Conservation (phyloP, 495 filamentous ascomycete species). For the Penicillium desertorum region DNA sequence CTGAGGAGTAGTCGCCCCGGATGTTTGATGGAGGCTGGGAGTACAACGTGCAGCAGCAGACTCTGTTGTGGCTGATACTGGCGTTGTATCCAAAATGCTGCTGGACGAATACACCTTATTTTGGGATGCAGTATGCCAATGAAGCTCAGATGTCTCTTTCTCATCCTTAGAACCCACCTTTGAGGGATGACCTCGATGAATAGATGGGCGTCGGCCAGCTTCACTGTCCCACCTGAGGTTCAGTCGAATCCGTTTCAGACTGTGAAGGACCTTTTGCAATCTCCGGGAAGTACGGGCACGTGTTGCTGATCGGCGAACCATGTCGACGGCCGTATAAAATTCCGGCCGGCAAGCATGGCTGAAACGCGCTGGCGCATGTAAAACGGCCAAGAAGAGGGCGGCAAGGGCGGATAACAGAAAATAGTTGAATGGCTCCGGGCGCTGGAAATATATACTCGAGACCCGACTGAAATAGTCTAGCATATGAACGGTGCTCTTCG, state of each 20-base stretch:
- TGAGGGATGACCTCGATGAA: background rate
- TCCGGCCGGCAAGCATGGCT: conserved; percentile 66
- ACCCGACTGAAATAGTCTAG: conserved; percentile 70
- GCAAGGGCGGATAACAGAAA: conserved; percentile 78
- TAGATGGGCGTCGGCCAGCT: background rate
- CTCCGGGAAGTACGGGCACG: conserved; percentile 38
- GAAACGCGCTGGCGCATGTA: conserved; percentile 74
- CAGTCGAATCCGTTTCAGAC: conserved; percentile 39
- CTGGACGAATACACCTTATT: background rate
- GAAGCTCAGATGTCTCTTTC: background rate
- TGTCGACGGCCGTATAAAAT: conserved; percentile 78
- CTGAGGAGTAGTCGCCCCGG: conserved; percentile 19
- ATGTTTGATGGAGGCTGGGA: conserved; percentile 10
- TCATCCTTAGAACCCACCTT: background rate
- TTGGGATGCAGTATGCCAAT: background rate
- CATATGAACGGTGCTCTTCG: conserved; percentile 74
- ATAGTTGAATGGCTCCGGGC: conserved; percentile 81
- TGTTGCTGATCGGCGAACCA: conserved; percentile 63
- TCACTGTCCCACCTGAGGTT: conserved; percentile 19
- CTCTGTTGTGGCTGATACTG: conserved; percentile 4
- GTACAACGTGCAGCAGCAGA: conserved; percentile 10
- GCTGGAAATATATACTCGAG: conserved; percentile 69
- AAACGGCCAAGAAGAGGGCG: conserved; percentile 74
- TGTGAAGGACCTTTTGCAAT: conserved; percentile 42
- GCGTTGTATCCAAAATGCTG: conserved; percentile 5